These are phyloP conservation scores for Solanum raphanifolium DNA, from an alignment of 257 asterid genomes.

Conservation along the genomic window DNA sequence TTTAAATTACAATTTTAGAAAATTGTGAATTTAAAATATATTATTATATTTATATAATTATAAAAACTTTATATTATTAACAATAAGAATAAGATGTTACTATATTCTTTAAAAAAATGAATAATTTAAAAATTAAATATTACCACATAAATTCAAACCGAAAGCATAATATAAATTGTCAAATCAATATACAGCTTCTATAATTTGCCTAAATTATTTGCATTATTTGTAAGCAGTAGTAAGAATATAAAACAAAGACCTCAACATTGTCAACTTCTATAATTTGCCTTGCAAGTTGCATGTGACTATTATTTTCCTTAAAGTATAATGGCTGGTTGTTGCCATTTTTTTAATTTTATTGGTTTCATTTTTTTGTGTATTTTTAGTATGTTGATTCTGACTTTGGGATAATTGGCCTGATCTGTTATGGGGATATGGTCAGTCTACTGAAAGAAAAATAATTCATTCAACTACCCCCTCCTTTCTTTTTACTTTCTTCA, in stretches of 20 bases:
- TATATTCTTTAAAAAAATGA: too few relatives aligned
- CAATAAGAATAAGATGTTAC: too few relatives aligned
- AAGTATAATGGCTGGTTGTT: neutral
- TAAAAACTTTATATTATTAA: too few relatives aligned
- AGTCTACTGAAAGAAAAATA: neutral
- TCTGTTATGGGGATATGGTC: neutral
- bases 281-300: neutral
- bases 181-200: neutral
- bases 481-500: too few relatives aligned
- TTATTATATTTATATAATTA: too few relatives aligned
- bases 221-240: neutral
- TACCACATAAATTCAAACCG: too few relatives aligned
- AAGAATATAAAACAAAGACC: neutral
- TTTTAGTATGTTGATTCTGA: neutral
- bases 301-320: neutral
- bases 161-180: too few relatives aligned
- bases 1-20: too few relatives aligned
- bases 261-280: neutral
- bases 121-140: too few relatives aligned
- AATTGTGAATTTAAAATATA: too few relatives aligned
- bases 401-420: neutral
- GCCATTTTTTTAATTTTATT: neutral
- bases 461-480: neutral
- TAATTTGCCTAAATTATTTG: too few relatives aligned
- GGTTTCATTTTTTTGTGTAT: neutral